A percentile compares a stretch with the other conserved stretches of the same genome.
These are phyloP conservation scores for Tubosaeta brunneosetosa DNA, from an alignment of 768 basidiomycete genomes.

Conservation along the genomic window DNA sequence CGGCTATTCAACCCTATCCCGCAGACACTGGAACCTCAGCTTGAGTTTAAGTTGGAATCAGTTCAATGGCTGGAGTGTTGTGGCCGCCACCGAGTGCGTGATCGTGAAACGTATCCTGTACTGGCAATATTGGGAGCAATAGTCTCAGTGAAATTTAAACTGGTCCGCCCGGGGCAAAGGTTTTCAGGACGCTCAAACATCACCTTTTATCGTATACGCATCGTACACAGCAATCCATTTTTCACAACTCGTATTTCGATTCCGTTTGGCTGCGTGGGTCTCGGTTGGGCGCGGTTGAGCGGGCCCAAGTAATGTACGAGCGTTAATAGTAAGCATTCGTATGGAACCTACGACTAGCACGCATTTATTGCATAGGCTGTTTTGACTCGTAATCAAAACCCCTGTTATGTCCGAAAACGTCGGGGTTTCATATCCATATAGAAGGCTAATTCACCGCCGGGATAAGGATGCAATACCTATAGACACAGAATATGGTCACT, in stretches of 20 bases:
- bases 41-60: background rate
- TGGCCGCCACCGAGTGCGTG: background rate
- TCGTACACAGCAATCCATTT: background rate
- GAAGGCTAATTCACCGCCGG: background rate
- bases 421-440: background rate
- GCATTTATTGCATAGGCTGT: background rate
- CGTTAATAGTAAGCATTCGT: background rate
- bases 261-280: background rate
- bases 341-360: conserved; percentile 4
- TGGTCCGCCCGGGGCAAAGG: background rate
- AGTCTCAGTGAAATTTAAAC: background rate
- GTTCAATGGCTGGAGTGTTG: background rate
- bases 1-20: background rate
- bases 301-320: background rate
- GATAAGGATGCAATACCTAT: background rate
- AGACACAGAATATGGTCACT: conserved; percentile 1
- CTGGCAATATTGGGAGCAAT: background rate
- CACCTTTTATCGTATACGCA: background rate
- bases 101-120: background rate
- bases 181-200: background rate
- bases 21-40: background rate
- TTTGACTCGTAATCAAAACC: background rate
- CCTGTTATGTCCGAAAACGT: background rate
- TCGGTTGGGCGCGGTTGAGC: background rate
- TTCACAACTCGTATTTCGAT: background rate